phyloP scores from a whole-genome alignment of 2,329 filamentous ascomycete genomes.

The Alternaria ethzedia region DNA sequence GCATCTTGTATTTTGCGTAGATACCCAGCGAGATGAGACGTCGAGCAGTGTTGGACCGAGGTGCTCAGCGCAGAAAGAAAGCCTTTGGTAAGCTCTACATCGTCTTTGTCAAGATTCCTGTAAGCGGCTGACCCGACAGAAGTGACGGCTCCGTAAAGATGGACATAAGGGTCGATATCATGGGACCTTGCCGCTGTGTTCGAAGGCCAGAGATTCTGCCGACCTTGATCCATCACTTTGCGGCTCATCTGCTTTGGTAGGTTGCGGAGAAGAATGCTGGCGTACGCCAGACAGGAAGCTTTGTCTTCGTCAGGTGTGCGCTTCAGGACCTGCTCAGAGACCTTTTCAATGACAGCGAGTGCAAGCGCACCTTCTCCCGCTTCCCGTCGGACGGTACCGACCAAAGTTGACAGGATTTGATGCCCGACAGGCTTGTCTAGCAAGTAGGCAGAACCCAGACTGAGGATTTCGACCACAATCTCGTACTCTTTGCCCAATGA shows the following conservation, averaged over 20 bases:
- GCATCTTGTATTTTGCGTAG: slow-evolving; percentile 68
- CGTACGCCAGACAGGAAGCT: slow-evolving; percentile 28
- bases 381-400: slow-evolving; percentile 63
- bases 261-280: slow-evolving; percentile 45
- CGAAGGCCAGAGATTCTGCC: slow-evolving; percentile 71
- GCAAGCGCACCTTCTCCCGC: slow-evolving; percentile 72
- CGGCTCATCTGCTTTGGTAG: slow-evolving; percentile 54
- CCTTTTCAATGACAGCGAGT: slow-evolving; percentile 71
- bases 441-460: slow-evolving; percentile 58
- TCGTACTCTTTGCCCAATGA: slow-evolving; percentile 72
- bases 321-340: slow-evolving; percentile 58
- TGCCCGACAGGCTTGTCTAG: slow-evolving; percentile 23
- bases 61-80: slow-evolving; percentile 62
- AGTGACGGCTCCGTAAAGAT: slow-evolving; percentile 68
- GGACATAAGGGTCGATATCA: slow-evolving; percentile 66
- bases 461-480: slow-evolving; percentile 71
- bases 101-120: slow-evolving; percentile 46
- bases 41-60: slow-evolving; percentile 49
- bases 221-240: slow-evolving; percentile 64
- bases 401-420: slow-evolving; percentile 63
- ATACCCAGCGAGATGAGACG: slow-evolving; percentile 60
- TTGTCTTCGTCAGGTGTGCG: slow-evolving; percentile 25
- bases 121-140: slow-evolving; percentile 64
- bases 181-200: slow-evolving; percentile 43
- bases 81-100: slow-evolving; percentile 49